Evolutionary conservation across 176 grass and related monocot genomes (phyloP), one percentile per base, ranked within the genome.

Genomic region (Pontederia crassipes): DNA sequence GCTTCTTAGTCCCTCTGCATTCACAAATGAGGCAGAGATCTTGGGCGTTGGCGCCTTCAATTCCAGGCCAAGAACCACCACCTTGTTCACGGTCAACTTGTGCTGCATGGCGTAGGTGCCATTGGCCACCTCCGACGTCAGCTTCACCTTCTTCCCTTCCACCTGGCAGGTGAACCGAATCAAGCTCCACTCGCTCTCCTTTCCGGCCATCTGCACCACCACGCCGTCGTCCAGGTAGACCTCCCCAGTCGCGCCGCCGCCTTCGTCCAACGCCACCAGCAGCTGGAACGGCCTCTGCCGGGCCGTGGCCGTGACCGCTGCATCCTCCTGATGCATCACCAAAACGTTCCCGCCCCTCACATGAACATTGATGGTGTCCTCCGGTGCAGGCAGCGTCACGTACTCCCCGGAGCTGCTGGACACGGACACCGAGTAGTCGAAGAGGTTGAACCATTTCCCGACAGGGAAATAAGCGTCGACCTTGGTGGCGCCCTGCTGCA

Each of bases 161-260:
- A 68, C 49, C 20, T 17, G 4, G 62, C 74, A 48, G 53, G 27
- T 67, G 76, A 89, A 89, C 15, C 16, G 78, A 8, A 95, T 17
- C n/a, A 81, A 71, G 59, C 59, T 78, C 79, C 80, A 95, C 11
- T 66, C n/a, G 15, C 65, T 58, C 29, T 13, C 18, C 4, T 28
- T 9, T 9, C 74, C 77, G 9, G 20, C 83, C 90, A 95, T 95
- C 72, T 95, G 77, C 18, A 75, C 73, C 0, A 75, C 74, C 62
- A 86, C 86, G 2, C 86, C 90, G 15, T 86, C 86, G 45, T 95
- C 90, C 29, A 86, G 58, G 64, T 81, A 95, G 0, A 95, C 66
- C 9, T 84, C 72, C 15, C 90, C 86, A 0, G 0, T 9, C 2
- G 90, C 82, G 6, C 26, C 65, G 0, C 61, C 70, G 9, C 74